A percentile compares a stretch with the other conserved stretches of the same genome.
phyloP scores from a whole-genome alignment of 1,139 yeast genomes.

The Magnusiomyces paraingens region DNA sequence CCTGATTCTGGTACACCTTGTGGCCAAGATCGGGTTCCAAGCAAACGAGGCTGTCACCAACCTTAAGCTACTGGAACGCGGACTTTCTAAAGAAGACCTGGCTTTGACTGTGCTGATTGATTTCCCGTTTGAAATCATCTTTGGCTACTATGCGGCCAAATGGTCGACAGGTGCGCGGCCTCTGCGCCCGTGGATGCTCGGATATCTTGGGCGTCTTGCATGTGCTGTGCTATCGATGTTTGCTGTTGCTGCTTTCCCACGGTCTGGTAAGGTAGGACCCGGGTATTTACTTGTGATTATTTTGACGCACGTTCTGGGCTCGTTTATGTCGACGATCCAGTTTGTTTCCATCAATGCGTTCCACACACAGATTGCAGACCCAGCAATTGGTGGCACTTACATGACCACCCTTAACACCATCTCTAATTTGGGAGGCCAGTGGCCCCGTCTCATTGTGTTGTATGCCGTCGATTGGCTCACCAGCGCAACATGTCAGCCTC shows the following conservation, averaged over 20 bases:
- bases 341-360: constrained; percentile 92
- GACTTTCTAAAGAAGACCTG: constrained; percentile 86
- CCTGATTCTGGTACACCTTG: constrained; percentile 64
- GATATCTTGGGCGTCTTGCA: constrained; percentile 73
- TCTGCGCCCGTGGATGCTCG: constrained; percentile 82
- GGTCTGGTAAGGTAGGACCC: constrained; percentile 39
- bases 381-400: constrained; percentile 92
- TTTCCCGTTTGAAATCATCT: constrained; percentile 91
- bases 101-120: constrained; percentile 90
- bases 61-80: constrained; percentile 84
- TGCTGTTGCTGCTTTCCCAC: constrained; percentile 71
- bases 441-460: constrained; percentile 84
- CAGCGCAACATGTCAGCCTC: constrained; percentile 48
- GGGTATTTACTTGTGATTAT: constrained; percentile 65
- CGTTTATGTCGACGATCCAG: constrained; percentile 91
- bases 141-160: constrained; percentile 93
- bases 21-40: constrained; percentile 88
- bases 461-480: constrained; percentile 77
- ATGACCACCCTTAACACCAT: constrained; percentile 94
- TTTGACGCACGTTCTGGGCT: constrained; percentile 73
- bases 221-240: constrained; percentile 75
- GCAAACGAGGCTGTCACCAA: constrained; percentile 96
- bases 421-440: constrained; percentile 92
- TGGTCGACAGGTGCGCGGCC: constrained; percentile 79
- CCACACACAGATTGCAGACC: constrained; percentile 94